Evolutionary conservation across 176 grass and related monocot species (phyloP).

Genomic region (Themeda triandra): DNA sequence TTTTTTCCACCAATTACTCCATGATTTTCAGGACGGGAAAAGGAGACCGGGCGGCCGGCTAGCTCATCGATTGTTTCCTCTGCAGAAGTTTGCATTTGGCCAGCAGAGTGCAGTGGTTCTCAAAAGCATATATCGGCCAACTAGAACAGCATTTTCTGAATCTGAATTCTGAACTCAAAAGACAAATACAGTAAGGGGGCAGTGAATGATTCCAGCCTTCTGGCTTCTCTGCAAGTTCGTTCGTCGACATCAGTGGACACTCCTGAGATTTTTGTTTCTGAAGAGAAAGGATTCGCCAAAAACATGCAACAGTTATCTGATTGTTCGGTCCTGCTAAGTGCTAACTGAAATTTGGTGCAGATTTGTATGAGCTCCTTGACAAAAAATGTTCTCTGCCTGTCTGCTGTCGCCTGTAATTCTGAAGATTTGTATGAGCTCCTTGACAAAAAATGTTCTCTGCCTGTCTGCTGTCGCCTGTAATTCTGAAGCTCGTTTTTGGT

Average conservation of each 20-base stretch:
- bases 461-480: too few species aligned
- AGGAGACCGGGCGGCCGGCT: background rate
- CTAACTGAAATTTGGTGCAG: background rate
- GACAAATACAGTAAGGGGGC: background rate
- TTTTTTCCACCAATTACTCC: constrained; percentile 18
- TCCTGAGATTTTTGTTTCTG: background rate
- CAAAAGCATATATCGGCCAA: constrained; percentile 19
- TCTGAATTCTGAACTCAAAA: constrained; percentile 27
- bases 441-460: too few species aligned
- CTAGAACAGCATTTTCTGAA: background rate
- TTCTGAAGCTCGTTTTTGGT: too few species aligned
- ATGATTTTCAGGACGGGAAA: constrained; percentile 30
- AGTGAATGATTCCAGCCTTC: background rate
- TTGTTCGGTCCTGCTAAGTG: too few species aligned
- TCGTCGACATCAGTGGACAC: background rate
- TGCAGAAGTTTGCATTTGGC: constrained; percentile 26
- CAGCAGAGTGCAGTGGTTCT: constrained; percentile 23
- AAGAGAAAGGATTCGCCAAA: background rate
- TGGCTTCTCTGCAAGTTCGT: background rate
- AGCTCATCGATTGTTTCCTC: constrained; percentile 24
- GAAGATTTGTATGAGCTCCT: too few species aligned
- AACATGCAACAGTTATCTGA: background rate
- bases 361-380: background rate
- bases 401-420: background rate
- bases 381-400: background rate